These are phyloP conservation scores for Colletotrichum costaricense DNA, from an alignment of 2,329 filamentous ascomycete genomes.

Conservation along the genomic window DNA sequence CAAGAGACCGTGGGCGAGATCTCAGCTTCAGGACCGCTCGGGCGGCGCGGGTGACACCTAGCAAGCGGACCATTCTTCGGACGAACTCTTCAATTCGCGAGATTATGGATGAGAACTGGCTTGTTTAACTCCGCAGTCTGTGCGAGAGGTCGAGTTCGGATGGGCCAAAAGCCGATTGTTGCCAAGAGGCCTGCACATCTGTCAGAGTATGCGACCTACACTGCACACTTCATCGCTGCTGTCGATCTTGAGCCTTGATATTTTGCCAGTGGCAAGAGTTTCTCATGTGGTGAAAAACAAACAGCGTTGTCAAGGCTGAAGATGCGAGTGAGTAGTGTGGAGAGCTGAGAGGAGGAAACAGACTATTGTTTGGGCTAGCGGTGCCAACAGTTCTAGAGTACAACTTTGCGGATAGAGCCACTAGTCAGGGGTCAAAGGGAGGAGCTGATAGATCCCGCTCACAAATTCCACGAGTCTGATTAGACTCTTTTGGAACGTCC, in stretches of 20 bases:
- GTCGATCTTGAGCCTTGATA: background rate
- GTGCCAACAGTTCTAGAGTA: background rate
- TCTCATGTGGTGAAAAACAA: background rate
- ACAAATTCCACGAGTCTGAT: background rate
- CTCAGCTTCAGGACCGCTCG: background rate
- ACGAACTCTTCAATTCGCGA: background rate
- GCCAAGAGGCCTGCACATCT: background rate
- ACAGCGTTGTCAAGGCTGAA: background rate
- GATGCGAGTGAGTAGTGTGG: background rate
- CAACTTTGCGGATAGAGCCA: background rate
- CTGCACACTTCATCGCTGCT: background rate
- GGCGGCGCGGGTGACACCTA: background rate
- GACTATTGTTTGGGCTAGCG: background rate
- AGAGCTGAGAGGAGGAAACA: background rate
- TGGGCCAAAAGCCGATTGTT: background rate
- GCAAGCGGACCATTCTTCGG: background rate
- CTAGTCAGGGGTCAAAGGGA: background rate
- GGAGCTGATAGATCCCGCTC: background rate
- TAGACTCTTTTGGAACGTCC: background rate
- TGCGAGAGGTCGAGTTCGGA: conserved; percentile 2
- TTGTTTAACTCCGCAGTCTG: background rate
- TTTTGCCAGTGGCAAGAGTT: background rate
- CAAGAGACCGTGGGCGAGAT: background rate
- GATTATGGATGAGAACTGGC: background rate
- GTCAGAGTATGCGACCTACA: background rate